phyloP scores from a whole-genome alignment of 2,329 filamentous ascomycete species.

The Alternaria gansuensis region DNA sequence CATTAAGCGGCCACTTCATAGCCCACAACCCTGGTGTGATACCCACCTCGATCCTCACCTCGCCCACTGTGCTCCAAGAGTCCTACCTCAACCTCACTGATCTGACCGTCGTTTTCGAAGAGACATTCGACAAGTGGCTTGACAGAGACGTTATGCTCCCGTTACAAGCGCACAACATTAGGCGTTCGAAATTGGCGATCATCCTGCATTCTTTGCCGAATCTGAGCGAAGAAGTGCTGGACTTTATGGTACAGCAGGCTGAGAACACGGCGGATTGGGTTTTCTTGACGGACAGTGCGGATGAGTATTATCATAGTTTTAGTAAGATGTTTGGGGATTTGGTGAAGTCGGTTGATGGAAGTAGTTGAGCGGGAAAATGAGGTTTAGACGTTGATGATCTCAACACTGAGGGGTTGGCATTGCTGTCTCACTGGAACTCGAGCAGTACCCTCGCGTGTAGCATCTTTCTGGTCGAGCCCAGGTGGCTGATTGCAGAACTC shows the following conservation, averaged over 20 bases:
- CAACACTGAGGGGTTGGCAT: background rate
- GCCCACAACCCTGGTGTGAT: conserved; percentile 45
- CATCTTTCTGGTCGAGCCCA: too few relatives aligned
- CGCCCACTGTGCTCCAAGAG: conserved; percentile 24
- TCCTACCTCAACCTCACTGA: conserved; percentile 46
- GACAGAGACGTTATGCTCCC: conserved; percentile 33
- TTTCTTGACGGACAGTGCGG: conserved; percentile 40
- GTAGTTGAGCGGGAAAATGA: background rate
- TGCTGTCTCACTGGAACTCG: background rate
- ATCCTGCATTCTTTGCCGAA: conserved; percentile 43
- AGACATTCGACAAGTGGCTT: conserved; percentile 44
- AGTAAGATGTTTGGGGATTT: conserved; percentile 35
- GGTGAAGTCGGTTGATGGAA: conserved; percentile 27
- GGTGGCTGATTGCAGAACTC: too few relatives aligned
- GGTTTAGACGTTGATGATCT: background rate
- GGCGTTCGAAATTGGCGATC: conserved; percentile 36
- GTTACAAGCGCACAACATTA: conserved; percentile 31
- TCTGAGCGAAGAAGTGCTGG: conserved; percentile 34
- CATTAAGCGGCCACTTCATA: conserved; percentile 39
- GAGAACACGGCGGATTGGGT: conserved; percentile 45
- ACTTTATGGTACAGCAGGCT: conserved; percentile 43
- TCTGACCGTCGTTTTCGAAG: conserved; percentile 46
- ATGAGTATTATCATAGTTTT: conserved; percentile 45
- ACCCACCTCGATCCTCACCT: conserved; percentile 28
- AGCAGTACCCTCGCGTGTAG: too few relatives aligned